phyloP scores from a whole-genome alignment of 371 early-diverging fungal species.

The Dinochytrium kinnereticum region DNA sequence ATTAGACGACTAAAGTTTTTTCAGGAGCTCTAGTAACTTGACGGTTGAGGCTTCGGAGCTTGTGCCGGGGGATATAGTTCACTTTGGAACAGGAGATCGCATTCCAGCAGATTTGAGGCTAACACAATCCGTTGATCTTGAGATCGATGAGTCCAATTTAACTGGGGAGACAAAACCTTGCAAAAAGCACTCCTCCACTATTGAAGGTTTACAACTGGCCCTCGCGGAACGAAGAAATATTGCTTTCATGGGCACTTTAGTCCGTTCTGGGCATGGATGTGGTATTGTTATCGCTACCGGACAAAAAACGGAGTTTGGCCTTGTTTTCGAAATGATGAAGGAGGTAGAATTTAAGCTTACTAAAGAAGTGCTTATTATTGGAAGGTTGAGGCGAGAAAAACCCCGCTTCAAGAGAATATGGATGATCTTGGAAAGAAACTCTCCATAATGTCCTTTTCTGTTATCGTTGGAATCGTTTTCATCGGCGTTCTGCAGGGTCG shows the following conservation, averaged over 20 bases:
- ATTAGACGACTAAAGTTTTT: background rate
- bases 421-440: slow-evolving; percentile 86
- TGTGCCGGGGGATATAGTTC: slow-evolving; percentile 85
- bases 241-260: slow-evolving; percentile 88
- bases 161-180: slow-evolving; percentile 89
- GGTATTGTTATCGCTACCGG: slow-evolving; percentile 88
- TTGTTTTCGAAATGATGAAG: slow-evolving; percentile 83
- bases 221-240: slow-evolving; percentile 82
- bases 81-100: slow-evolving; percentile 83
- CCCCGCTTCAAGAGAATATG: slow-evolving; percentile 88
- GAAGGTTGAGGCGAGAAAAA: slow-evolving; percentile 77
- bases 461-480: slow-evolving; percentile 87
- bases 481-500: slow-evolving; percentile 89
- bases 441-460: slow-evolving; percentile 80
- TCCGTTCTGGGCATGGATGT: slow-evolving; percentile 76
- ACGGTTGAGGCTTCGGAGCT: slow-evolving; percentile 72
- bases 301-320: slow-evolving; percentile 85
- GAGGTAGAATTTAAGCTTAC: no score
- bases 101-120: slow-evolving; percentile 88
- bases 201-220: slow-evolving; percentile 52
- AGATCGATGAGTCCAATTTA: slow-evolving; percentile 86
- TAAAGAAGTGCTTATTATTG: background rate
- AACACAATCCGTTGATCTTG: slow-evolving; percentile 69
- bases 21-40: slow-evolving; percentile 64
- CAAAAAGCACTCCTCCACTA: slow-evolving; percentile 57